These are phyloP conservation scores for Phialophora chinensis DNA, from an alignment of 2,329 filamentous ascomycete genomes.

Conservation along the genomic window DNA sequence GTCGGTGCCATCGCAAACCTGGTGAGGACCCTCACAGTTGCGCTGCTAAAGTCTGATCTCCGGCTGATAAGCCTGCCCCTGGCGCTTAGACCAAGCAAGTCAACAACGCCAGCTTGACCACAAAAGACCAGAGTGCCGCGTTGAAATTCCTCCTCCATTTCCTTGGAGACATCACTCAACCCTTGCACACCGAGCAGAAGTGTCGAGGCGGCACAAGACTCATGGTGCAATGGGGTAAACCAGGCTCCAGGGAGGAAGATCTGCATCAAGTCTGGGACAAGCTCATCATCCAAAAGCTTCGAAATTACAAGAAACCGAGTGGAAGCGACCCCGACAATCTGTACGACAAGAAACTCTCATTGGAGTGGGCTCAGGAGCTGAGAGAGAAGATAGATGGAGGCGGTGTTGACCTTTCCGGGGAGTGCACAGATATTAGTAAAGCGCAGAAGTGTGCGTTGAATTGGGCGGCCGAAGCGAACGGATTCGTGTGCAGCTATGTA, in stretches of 20 bases:
- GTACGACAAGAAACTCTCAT: constrained; percentile 16
- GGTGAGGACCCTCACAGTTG: neutral
- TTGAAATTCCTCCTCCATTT: constrained; percentile 20
- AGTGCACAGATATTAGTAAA: constrained; percentile 18
- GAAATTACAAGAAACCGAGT: constrained; percentile 5
- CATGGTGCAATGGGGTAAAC: constrained; percentile 18
- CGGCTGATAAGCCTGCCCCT: neutral
- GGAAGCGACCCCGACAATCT: constrained; percentile 1
- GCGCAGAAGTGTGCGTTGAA: constrained; percentile 24
- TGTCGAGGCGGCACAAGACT: constrained; percentile 14
- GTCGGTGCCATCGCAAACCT: constrained; percentile 12
- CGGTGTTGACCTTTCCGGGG: neutral
- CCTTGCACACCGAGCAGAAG: constrained; percentile 15
- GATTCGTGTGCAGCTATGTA: constrained; percentile 28
- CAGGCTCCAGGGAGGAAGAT: neutral
- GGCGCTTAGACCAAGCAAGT: constrained; percentile 8
- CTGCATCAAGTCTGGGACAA: constrained; percentile 22
- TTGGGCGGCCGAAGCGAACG: constrained; percentile 30
- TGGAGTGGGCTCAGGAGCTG: constrained; percentile 10
- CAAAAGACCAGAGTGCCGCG: constrained; percentile 4
- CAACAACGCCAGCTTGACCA: constrained; percentile 3
- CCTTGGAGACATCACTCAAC: constrained; percentile 16
- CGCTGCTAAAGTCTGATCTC: neutral
- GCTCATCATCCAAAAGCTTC: constrained; percentile 22
- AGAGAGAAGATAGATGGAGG: constrained; percentile 3